Conservation (phyloP, 805 yeast genomes). For the Saccharomycopsis synnaedendra region DNA sequence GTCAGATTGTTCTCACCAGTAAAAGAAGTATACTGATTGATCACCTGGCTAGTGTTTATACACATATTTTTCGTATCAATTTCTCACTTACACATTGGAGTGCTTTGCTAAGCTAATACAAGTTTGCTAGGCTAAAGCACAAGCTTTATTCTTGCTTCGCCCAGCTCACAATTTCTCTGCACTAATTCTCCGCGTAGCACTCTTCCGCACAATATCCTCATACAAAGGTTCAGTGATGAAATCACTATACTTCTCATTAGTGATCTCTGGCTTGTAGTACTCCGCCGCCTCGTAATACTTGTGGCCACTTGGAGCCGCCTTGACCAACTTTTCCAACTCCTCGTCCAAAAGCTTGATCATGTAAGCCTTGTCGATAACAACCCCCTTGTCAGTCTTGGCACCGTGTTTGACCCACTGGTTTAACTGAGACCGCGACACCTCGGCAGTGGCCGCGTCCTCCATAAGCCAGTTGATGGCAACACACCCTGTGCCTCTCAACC, state of each 20-base stretch:
- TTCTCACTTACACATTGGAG: too few species aligned
- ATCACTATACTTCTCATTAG: constrained; percentile 50
- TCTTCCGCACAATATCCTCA: constrained; percentile 35
- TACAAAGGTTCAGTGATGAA: constrained; percentile 58
- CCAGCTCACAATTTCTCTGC: constrained; percentile 5
- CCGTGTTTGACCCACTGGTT: constrained; percentile 69
- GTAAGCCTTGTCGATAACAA: constrained; percentile 38
- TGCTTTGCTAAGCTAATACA: too few species aligned
- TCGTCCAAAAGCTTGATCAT: constrained; percentile 40
- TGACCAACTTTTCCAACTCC: constrained; percentile 42
- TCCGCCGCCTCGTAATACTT: constrained; percentile 46
- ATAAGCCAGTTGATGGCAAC: constrained; percentile 65
- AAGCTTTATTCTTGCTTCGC: too few species aligned
- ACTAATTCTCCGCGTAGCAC: constrained; percentile 10
- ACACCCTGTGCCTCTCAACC: constrained; percentile 63
- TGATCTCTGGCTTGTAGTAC: constrained; percentile 52
- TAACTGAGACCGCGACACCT: constrained; percentile 61
- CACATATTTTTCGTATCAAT: too few species aligned
- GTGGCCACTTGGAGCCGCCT: constrained; percentile 32
- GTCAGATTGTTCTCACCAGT: too few species aligned
- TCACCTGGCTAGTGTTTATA: too few species aligned
- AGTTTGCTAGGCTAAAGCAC: too few species aligned
- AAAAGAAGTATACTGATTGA: too few species aligned
- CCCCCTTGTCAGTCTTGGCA: constrained; percentile 44
- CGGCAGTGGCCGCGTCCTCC: constrained; percentile 77